A percentile compares a stretch with the other conserved stretches of the same genome.
phyloP scores from a whole-genome alignment of 2,329 filamentous ascomycete genomes.

The Fusarium ramigenum region DNA sequence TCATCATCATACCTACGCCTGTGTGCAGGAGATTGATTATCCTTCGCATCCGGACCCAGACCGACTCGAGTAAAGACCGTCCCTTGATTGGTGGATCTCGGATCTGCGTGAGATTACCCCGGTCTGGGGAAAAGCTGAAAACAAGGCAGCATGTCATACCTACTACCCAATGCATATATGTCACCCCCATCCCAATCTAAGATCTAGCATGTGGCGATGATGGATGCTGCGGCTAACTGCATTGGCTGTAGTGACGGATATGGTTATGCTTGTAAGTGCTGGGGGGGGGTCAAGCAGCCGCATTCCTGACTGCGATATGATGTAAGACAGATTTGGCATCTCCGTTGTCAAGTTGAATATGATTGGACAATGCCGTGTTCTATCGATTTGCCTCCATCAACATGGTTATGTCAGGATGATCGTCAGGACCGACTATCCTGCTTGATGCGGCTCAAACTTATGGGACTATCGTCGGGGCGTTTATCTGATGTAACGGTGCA shows the following conservation, averaged over 20 bases:
- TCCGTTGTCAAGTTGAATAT: not conserved
- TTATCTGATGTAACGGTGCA: no score
- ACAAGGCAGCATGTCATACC: not conserved
- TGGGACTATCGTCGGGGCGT: no score
- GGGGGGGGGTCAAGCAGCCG: not conserved
- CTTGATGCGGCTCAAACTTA: not conserved
- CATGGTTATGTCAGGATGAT: no score
- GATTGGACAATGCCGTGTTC: not conserved
- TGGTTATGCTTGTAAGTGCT: not conserved
- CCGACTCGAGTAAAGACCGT: rapidly evolving
- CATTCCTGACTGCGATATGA: not conserved
- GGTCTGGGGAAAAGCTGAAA: not conserved
- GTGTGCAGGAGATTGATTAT: not conserved
- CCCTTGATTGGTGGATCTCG: not conserved
- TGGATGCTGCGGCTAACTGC: not conserved
- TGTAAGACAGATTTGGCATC: not conserved
- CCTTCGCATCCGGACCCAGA: not conserved
- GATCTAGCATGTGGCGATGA: not conserved
- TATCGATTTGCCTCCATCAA: not conserved
- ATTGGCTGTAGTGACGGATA: not conserved
- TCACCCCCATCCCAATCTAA: not conserved
- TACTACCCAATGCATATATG: not conserved
- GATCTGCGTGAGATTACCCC: not conserved
- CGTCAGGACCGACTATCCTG: no score
- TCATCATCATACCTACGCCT: not conserved